Evolutionary conservation across 2,329 filamentous ascomycete genomes (phyloP).

Genomic region (Alternaria arbusti): DNA sequence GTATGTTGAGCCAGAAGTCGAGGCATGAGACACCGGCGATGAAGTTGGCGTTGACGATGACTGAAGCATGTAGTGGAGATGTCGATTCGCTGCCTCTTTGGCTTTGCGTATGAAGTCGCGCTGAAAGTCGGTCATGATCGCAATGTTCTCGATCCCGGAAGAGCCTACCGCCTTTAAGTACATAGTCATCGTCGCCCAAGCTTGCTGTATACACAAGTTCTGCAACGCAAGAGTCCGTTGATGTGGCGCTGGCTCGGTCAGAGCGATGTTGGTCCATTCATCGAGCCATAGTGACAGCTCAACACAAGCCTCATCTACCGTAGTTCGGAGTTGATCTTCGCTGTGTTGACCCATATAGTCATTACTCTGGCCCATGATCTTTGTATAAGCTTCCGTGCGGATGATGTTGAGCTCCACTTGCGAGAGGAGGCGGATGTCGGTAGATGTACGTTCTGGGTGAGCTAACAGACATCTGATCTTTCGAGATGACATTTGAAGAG

Average conservation of each 20-base stretch:
- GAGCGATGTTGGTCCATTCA: constrained; percentile 43
- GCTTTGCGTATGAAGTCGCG: constrained; percentile 57
- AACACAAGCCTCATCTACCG: constrained; percentile 28
- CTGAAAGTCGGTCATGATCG: constrained; percentile 59
- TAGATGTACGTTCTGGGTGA: constrained; percentile 52
- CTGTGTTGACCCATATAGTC: constrained; percentile 16
- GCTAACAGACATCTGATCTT: constrained; percentile 55
- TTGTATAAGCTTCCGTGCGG: constrained; percentile 39
- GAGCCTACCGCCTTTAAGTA: constrained; percentile 59
- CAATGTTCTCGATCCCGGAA: constrained; percentile 59
- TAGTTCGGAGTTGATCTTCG: constrained; percentile 27
- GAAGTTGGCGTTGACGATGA: constrained; percentile 23
- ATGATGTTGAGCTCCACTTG: constrained; percentile 59
- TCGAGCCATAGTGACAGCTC: constrained; percentile 52
- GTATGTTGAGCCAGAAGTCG: constrained; percentile 43
- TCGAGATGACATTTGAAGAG: constrained; percentile 46
- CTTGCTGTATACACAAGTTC: constrained; percentile 60
- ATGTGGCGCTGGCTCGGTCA: constrained; percentile 16
- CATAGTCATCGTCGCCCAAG: constrained; percentile 62
- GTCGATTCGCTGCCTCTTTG: constrained; percentile 58
- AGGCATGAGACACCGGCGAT: constrained; percentile 20
- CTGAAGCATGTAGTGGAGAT: constrained; percentile 57
- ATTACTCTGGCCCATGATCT: constrained; percentile 19
- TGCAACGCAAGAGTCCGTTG: constrained; percentile 39
- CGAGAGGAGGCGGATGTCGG: constrained; percentile 60